Conservation (phyloP, 2,329 filamentous ascomycete species). For the Colletotrichum lupini region DNA sequence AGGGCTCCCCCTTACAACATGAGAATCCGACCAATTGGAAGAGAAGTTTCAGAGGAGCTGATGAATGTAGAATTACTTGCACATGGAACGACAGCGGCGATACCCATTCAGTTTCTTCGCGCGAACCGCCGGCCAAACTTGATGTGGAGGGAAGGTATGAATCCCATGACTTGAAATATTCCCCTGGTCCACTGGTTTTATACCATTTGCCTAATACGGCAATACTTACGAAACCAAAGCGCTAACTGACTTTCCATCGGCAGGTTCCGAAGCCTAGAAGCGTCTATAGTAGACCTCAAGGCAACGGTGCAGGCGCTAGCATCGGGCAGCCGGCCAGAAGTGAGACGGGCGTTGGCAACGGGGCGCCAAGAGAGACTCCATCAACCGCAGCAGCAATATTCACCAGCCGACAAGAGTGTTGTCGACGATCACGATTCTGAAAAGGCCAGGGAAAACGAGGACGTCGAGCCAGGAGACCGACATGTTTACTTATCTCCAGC, state of each 20-base stretch:
- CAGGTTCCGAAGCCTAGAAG: slow-evolving; percentile 26
- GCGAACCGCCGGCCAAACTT: slow-evolving; percentile 14
- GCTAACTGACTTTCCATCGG: not conserved
- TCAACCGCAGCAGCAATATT: not conserved
- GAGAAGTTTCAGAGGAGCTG: not conserved
- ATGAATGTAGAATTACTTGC: slow-evolving; percentile 17
- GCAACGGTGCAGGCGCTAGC: slow-evolving; percentile 26
- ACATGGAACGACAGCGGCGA: slow-evolving; percentile 35
- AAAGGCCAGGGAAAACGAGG: slow-evolving; percentile 8
- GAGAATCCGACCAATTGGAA: not conserved
- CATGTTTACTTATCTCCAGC: slow-evolving; percentile 31
- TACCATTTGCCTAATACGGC: not conserved
- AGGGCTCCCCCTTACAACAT: not conserved
- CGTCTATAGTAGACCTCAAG: slow-evolving; percentile 25
- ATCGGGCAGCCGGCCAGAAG: slow-evolving; percentile 13
- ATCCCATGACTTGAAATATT: not conserved
- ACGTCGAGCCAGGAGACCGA: slow-evolving; percentile 29
- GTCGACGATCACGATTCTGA: not conserved
- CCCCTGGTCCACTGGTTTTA: not conserved
- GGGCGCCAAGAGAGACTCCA: slow-evolving; percentile 4
- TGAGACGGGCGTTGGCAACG: not conserved
- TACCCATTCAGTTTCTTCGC: slow-evolving; percentile 24
- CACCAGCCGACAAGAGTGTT: not conserved
- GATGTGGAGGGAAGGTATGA: slow-evolving; percentile 23
- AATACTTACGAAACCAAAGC: not conserved